Base-by-base conservation (phyloP, 2,329 filamentous ascomycete species). In the Cercospora sesami region DNA sequence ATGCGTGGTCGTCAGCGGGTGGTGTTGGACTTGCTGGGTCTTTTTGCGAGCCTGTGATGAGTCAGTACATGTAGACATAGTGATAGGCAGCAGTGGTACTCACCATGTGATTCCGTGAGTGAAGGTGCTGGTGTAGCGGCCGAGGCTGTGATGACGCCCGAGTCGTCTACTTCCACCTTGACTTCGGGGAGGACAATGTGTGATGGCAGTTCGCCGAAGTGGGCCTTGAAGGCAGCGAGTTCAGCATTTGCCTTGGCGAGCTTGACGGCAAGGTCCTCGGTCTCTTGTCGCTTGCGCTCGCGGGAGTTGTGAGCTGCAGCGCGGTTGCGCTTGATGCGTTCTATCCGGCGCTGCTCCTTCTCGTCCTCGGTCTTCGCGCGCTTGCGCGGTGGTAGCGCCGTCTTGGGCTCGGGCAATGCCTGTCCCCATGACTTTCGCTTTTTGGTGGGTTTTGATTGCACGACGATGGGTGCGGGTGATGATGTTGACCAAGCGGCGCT, bases 361-460 rank as follows among this genome's bases (percentile, higher is more conserved):
- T 99, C 95, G 77, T 97, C 95, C 76, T 96, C 94, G 2, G 95
- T 99, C 87, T 98, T 99, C 75, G 95, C 95, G 70, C 95, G 93
- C 88, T 99, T 99, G 73, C 94, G 90, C 45, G 94, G 94, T 69
- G 94, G 94, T 7, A 98, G 88, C 78, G 94, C 96, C 33, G 95
- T 98, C 86, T 97, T 98, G 53, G 95, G 95, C 78, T 96, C 92
- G 18, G 95, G 95, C 48, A 98, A 89, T 79, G 96, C 92, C 81
- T 99, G 95, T 60, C 95, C 95, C 95, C 95, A 99, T 60, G 95
- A 98, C 83, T 98, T 99, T 76, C 95, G 69, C 73, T 78, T 78
- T 72, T 78, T 78, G 30, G 77, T 75, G 48, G 72, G 75, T 62
- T 75, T 76, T 4, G 75, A 77, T 39, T 75, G 71, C 21, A 78